Evolutionary conservation across 1,284 basidiomycete species (phyloP).

Genomic region (Pisolithus thermaeus): DNA sequence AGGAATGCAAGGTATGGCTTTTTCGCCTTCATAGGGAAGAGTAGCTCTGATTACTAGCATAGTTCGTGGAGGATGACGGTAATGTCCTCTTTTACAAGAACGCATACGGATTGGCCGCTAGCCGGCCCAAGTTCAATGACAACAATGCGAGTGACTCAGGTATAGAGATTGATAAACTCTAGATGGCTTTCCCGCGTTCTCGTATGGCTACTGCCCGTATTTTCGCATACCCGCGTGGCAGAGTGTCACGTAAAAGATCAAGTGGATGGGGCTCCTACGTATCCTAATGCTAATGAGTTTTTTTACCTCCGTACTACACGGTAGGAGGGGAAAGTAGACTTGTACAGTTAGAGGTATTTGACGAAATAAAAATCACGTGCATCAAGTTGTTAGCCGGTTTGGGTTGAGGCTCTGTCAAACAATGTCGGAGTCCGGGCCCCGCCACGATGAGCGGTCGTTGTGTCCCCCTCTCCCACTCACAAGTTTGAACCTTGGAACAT

Average conservation of each 20-base stretch:
- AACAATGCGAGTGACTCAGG: conserved; percentile 77
- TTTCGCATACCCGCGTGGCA: not conserved
- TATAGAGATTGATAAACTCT: conserved; percentile 58
- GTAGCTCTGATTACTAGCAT: conserved; percentile 15
- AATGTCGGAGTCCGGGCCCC: not conserved
- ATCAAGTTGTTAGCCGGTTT: too few relatives aligned
- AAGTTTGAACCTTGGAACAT: not conserved
- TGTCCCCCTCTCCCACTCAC: not conserved
- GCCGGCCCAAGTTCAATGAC: conserved; percentile 60
- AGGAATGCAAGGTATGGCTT: conserved; percentile 60
- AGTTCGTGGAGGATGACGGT: conserved; percentile 92
- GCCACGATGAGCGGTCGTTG: not conserved
- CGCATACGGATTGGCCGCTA: conserved; percentile 67
- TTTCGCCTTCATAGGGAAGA: not conserved
- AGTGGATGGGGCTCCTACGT: not conserved
- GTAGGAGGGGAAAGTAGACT: too few relatives aligned
- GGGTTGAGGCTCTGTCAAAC: too few relatives aligned
- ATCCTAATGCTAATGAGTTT: not conserved
- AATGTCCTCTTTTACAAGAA: conserved; percentile 94
- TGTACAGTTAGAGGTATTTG: not conserved
- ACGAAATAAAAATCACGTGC: not conserved
- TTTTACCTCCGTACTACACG: not conserved
- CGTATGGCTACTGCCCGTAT: not conserved
- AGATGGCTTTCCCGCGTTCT: conserved; percentile 10
- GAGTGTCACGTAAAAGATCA: too few relatives aligned